phyloP scores from a whole-genome alignment of 1,139 yeast genomes.

The Meyerozyma smithsonii region DNA sequence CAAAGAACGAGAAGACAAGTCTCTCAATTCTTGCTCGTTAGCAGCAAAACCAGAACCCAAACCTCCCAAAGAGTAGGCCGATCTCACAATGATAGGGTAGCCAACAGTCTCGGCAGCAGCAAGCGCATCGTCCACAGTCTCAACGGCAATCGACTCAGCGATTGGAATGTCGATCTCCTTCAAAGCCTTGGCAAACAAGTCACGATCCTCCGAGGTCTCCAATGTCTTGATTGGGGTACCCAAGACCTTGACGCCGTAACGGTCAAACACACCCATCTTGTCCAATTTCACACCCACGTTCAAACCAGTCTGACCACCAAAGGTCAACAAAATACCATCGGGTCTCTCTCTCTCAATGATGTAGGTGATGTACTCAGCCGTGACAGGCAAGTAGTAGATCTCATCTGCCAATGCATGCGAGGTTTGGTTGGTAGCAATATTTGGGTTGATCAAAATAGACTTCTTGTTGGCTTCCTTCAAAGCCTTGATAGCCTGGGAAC shows the following conservation, averaged over 20 bases:
- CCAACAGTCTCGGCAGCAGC: constrained; percentile 83
- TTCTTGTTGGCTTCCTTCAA: constrained; percentile 82
- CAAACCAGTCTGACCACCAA: constrained; percentile 97
- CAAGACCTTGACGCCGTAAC: constrained; percentile 87
- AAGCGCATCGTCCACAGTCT: constrained; percentile 87
- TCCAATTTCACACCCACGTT: constrained; percentile 95
- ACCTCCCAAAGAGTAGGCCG: constrained; percentile 97
- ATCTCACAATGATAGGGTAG: constrained; percentile 95
- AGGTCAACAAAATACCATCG: constrained; percentile 89
- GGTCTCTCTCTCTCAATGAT: constrained; percentile 95
- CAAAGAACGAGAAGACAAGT: constrained; percentile 83
- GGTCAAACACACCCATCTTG: constrained; percentile 86
- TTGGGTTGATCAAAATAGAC: constrained; percentile 89
- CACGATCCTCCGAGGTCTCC: constrained; percentile 97
- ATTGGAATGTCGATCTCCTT: constrained; percentile 91
- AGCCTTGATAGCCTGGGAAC: constrained; percentile 97
- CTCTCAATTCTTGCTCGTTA: constrained; percentile 74
- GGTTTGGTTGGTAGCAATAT: constrained; percentile 96
- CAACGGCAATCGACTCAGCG: constrained; percentile 95
- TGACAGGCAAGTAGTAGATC: constrained; percentile 91
- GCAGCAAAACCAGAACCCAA: constrained; percentile 96
- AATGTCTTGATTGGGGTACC: constrained; percentile 96
- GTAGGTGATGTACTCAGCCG: constrained; percentile 91
- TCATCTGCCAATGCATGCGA: constrained; percentile 95
- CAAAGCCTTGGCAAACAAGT: constrained; percentile 87